Evolutionary conservation across 331 rosid species (phyloP), one percentile per base, ranked within the genome.

Genomic region (Acacia pycnantha): DNA sequence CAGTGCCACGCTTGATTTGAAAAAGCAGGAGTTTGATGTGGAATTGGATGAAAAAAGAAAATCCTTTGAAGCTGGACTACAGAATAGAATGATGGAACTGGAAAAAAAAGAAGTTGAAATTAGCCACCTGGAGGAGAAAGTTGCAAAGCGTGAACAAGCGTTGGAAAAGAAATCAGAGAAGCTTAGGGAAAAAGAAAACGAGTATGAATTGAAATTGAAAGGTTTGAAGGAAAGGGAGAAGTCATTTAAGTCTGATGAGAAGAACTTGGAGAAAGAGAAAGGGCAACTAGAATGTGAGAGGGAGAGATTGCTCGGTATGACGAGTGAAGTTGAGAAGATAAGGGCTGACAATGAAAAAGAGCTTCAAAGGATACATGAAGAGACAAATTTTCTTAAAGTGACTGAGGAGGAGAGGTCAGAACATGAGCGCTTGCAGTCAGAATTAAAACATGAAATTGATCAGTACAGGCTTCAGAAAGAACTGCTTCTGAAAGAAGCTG

Each of bases 61-160:
- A 76, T 85, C 95, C 1, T 86, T 94, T 82, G 99, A 92, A 81
- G 95, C 85, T 56, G 97, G 84, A 81, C 77, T 94, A 83, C 88
- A 87, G 83, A 86, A 79, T 85, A 90, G 89, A 84, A 85, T 82
- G 85, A 85, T 85, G 70, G 93, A 92, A 79, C 90, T 90, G 82
- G 97, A 93, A 87, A 96, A 87, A 82, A 96, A 91, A 86, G 99
- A 94, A 87, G 89, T 86, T 81, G 97, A 96, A 86, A 83, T 94
- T 80, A 93, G 40, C 71, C 99, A 96, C 91, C 75, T 84, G 91
- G 97, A 90, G 87, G 97, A 92, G 85, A 96, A 96, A 82, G 76
- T 96, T 79, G 88, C 86, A 11, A 96, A 93, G 77, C 89, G 92
- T 76, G 99, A 96, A 84, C 94, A 90, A 80, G 94, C 94, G 27